These are phyloP conservation scores for Aleurites moluccanus DNA, from an alignment of 441 rosid species.

Conservation along the genomic window DNA sequence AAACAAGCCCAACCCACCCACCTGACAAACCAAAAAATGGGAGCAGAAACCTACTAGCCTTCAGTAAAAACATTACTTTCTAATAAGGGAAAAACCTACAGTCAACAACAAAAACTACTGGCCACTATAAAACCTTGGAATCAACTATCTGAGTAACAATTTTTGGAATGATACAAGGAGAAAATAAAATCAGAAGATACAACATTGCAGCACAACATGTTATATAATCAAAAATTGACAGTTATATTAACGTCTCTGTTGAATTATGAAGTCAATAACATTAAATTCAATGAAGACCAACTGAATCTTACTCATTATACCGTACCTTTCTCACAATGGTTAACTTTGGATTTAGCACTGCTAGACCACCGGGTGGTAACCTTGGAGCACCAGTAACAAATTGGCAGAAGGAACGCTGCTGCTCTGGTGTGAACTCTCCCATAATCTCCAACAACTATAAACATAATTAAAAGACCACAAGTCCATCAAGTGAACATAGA, in stretches of 20 bases:
- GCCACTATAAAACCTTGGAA: neutral
- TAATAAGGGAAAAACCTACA: neutral
- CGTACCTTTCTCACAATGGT: constrained; percentile 98
- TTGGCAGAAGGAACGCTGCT: constrained; percentile 97
- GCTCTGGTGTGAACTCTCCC: constrained; percentile 98
- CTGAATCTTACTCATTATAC: neutral
- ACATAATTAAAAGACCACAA: constrained; percentile 14
- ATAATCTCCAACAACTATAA: constrained; percentile 88
- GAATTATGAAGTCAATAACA: neutral
- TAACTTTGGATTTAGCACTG: constrained; percentile 92
- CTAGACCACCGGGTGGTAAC: constrained; percentile 98
- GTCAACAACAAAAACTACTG: neutral
- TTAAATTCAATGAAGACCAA: neutral
- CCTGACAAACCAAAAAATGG: no score
- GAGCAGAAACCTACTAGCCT: no score
- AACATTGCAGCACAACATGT: no score
- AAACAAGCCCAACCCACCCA: no score
- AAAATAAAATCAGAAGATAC: neutral
- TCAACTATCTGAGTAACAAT: neutral
- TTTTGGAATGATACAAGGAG: neutral
- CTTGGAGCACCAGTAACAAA: constrained; percentile 99
- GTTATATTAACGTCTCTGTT: neutral
- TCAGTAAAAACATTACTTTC: no score
- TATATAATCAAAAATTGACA: neutral
- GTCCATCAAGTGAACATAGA: neutral